These are phyloP conservation scores for Candida albicans DNA, from an alignment of 1,139 yeast genomes.

Conservation along the genomic window DNA sequence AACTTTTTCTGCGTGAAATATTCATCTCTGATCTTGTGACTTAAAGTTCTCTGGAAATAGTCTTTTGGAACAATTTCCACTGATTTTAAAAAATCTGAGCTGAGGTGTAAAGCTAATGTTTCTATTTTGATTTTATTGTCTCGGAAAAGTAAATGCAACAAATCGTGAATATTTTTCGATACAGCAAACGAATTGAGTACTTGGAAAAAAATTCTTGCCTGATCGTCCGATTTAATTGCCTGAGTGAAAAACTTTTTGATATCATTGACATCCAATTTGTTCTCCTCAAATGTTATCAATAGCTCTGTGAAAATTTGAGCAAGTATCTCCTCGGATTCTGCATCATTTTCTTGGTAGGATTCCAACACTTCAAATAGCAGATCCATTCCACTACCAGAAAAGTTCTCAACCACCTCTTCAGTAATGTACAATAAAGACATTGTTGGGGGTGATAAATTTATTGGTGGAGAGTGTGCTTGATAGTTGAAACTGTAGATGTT, in stretches of 20 bases:
- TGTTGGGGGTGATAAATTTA: background rate
- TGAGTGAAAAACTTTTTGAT: conserved; percentile 29
- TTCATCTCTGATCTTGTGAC: conserved; percentile 50
- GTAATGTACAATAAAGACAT: conserved; percentile 22
- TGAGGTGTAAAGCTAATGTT: conserved; percentile 37
- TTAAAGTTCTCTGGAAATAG: conserved; percentile 37
- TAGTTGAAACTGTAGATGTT: no score
- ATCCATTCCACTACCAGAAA: conserved; percentile 31
- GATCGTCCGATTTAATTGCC: conserved; percentile 32
- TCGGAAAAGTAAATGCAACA: conserved; percentile 22
- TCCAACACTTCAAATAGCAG: conserved; percentile 30
- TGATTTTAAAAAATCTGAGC: conserved; percentile 36
- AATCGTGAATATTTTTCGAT: conserved; percentile 25
- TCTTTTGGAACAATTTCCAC: conserved; percentile 42
- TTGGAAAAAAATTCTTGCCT: conserved; percentile 44
- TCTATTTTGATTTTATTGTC: conserved; percentile 36
- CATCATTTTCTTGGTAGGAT: conserved; percentile 19
- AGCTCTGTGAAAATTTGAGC: conserved; percentile 38
- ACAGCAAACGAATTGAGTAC: conserved; percentile 47
- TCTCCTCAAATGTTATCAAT: conserved; percentile 32
- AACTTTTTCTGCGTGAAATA: conserved; percentile 70
- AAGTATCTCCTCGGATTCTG: conserved; percentile 18
- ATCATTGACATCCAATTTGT: conserved; percentile 22
- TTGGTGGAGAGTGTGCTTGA: background rate
- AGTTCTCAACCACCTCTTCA: conserved; percentile 28